Base-by-base conservation (phyloP, 306 rosid genomes). In the Prunus campanulata region DNA sequence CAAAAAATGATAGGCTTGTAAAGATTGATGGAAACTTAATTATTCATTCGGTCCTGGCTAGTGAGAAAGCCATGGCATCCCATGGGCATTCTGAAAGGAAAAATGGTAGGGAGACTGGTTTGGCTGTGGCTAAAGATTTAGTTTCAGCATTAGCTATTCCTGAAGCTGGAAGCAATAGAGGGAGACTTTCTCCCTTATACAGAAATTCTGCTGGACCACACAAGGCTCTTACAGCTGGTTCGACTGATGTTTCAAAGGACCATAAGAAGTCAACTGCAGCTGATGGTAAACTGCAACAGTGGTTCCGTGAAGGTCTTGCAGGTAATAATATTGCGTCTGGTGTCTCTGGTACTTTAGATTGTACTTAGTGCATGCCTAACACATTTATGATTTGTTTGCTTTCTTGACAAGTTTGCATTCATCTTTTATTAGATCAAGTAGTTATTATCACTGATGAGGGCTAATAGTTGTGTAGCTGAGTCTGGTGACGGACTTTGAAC, bases 251-350 rank as follows among this genome's bases (percentile, higher is more conserved):
- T 71, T 80, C 77, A 81, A 90, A 85, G 83, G 87, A 87, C 84
- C 90, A 75, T 66, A 70, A 81, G 75, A 88, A 87, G 81, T 83
- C 96, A 74, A 76, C 87, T 27, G 79, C 88, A n/a, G 84, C 88
- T 77, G 93, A 96, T 88, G 97, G 99, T 70, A 89, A 82, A 80
- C 90, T 91, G 77, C 98, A 91, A 64, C 98, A 92, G 87, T 93
- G 98, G 99, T 96, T 96, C 83, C 94, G 87, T n/a, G 99, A 96
- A 87, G 99, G 98, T 10, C 83, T 91, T 82, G 97, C 96, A 83
- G 98, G 98, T 93, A 81, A 84, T 71, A 47, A 19, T 30, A 56
- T 3, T 52, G 25, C 68, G 35, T 44, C 47, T 11, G 47, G 74
- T 66, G 66, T 76, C 50, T 54, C 52, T 13, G 46, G 27, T 70